Conservation (phyloP, 768 basidiomycete species). For the Hypholoma fasciculare region DNA sequence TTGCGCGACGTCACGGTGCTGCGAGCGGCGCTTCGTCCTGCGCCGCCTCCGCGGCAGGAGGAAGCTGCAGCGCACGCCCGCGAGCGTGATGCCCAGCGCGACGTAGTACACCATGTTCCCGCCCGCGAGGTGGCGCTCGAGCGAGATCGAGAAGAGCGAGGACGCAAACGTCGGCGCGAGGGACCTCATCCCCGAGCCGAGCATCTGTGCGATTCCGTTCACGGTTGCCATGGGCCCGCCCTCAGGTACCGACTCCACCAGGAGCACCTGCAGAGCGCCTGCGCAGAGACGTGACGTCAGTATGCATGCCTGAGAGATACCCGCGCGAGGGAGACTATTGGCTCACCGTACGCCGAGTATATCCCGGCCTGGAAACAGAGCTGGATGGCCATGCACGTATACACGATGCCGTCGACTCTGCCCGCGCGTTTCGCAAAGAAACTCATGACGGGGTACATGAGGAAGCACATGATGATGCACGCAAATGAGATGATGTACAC, state of each 20-base stretch:
- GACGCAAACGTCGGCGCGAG: constrained; percentile 56
- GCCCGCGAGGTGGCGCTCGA: constrained; percentile 43
- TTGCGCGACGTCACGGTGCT: neutral
- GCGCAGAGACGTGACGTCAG: constrained; percentile 7
- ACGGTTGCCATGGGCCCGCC: constrained; percentile 48
- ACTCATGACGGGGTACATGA: constrained; percentile 34
- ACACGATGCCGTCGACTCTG: constrained; percentile 31
- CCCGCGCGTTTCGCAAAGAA: constrained; percentile 34
- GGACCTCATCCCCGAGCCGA: constrained; percentile 47
- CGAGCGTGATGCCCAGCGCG: constrained; percentile 26
- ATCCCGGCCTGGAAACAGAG: constrained; percentile 27
- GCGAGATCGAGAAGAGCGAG: constrained; percentile 56
- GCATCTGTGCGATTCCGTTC: constrained; percentile 58
- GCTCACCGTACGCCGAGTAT: constrained; percentile 36
- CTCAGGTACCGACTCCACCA: constrained; percentile 42
- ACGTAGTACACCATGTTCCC: constrained; percentile 48
- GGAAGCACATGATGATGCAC: constrained; percentile 25
- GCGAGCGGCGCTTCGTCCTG: constrained; percentile 3
- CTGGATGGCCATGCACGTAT: constrained; percentile 32
- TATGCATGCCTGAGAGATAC: neutral
- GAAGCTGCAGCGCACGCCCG: constrained; percentile 22
- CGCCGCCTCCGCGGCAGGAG: constrained; percentile 15
- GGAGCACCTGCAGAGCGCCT: constrained; percentile 50
- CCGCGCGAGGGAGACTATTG: neutral
- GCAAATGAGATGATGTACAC: constrained; percentile 32